These are phyloP conservation scores for Fusarium scirpi DNA, from an alignment of 2,329 filamentous ascomycete species.

Conservation along the genomic window DNA sequence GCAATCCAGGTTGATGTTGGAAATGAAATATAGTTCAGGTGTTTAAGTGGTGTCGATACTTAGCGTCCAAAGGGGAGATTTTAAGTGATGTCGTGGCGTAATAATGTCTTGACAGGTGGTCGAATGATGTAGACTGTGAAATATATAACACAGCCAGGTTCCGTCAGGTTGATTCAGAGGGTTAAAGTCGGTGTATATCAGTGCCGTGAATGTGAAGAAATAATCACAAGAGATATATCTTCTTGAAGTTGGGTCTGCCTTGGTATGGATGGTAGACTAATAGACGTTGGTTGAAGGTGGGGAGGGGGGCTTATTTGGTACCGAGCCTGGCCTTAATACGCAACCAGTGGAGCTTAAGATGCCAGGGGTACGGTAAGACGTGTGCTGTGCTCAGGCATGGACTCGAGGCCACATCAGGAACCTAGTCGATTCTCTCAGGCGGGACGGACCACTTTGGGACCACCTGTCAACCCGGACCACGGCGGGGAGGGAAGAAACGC, in stretches of 20 bases:
- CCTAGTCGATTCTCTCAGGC: conserved; percentile 28
- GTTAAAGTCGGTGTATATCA: conserved; percentile 1
- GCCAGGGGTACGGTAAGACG: conserved; percentile 37
- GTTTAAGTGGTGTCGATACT: conserved; percentile 30
- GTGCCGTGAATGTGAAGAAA: conserved; percentile 17
- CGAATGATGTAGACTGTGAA: conserved; percentile 23
- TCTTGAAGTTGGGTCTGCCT: conserved; percentile 42
- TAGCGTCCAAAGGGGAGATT: conserved; percentile 11
- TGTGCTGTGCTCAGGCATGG: conserved; percentile 23
- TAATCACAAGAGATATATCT: conserved; percentile 43
- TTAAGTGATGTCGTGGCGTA: conserved; percentile 7
- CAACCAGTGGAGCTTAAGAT: conserved; percentile 43
- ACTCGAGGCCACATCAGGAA: conserved; percentile 43
- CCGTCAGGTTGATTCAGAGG: conserved; percentile 2
- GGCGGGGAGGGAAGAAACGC: conserved; percentile 45
- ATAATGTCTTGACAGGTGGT: conserved; percentile 12
- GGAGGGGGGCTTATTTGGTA: conserved; percentile 47
- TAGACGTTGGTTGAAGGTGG: conserved; percentile 39
- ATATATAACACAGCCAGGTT: conserved; percentile 30
- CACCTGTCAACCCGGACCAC: conserved; percentile 49
- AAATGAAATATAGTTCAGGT: conserved; percentile 7
- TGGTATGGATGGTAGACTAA: conserved; percentile 42
- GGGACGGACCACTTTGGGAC: conserved; percentile 42
- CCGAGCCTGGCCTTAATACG: conserved; percentile 46
- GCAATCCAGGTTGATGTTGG: conserved; percentile 12